Conservation (phyloP, 345 rosid genomes). For the Balakata baccata region DNA sequence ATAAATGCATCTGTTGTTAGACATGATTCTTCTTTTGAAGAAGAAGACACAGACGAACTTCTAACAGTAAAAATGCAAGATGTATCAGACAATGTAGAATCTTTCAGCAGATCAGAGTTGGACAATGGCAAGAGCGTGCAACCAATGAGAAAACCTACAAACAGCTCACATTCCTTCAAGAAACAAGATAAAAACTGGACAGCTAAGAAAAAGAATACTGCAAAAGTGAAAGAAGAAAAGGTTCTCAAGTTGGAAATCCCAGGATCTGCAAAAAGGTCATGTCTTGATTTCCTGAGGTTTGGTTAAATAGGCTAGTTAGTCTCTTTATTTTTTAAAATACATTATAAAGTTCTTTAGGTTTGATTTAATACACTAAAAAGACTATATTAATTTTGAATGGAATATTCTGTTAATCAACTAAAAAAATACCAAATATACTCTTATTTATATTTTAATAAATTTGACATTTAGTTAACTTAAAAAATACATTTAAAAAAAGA, state of each 20-base stretch:
- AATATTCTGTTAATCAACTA: too few species aligned
- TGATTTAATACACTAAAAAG: too few species aligned
- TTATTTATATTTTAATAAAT: too few species aligned
- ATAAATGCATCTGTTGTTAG: constrained; percentile 10
- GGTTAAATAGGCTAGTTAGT: too few species aligned
- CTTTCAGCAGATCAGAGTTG: constrained; percentile 18
- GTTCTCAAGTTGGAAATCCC: constrained; percentile 40
- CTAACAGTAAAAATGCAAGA: constrained; percentile 26
- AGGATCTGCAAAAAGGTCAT: constrained; percentile 64
- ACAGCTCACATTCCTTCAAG: constrained; percentile 17
- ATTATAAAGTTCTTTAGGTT: too few species aligned
- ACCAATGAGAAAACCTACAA: neutral
- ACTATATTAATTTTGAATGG: too few species aligned
- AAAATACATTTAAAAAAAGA: too few species aligned
- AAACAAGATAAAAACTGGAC: constrained; percentile 23
- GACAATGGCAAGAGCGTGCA: constrained; percentile 14
- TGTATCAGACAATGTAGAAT: constrained; percentile 30
- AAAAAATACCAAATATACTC: too few species aligned
- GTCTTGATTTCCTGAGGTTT: too few species aligned
- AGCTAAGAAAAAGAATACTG: constrained; percentile 31
- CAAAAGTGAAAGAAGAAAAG: constrained; percentile 39
- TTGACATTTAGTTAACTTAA: too few species aligned
- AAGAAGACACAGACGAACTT: constrained; percentile 33
- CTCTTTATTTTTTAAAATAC: too few species aligned
- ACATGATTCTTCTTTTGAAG: constrained; percentile 24